These are phyloP conservation scores for Suillus weaverae DNA, from an alignment of 768 basidiomycete species.

Conservation along the genomic window DNA sequence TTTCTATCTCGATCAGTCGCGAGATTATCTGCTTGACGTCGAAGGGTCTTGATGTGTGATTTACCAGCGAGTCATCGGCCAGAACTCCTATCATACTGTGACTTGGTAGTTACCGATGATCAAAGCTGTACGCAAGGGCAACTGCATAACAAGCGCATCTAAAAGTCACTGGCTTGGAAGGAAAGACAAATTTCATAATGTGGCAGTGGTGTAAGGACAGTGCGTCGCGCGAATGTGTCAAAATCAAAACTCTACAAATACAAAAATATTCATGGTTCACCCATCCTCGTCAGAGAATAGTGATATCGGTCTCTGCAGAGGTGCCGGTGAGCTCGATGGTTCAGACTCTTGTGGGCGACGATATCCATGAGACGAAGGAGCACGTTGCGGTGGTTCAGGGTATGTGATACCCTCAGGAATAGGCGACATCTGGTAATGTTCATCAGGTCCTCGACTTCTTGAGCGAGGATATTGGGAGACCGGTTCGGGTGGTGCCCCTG, in stretches of 20 bases:
- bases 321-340: constrained; percentile 26
- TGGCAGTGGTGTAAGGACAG: background rate
- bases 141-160: background rate
- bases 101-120: background rate
- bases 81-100: background rate
- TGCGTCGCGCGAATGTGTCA: background rate
- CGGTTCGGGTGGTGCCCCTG: background rate
- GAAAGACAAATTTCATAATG: background rate
- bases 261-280: background rate
- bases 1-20: background rate
- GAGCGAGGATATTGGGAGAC: constrained; percentile 5
- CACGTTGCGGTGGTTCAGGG: constrained; percentile 26
- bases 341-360: constrained; percentile 13
- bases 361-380: constrained; percentile 24
- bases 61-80: background rate
- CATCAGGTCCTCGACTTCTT: constrained; percentile 1
- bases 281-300: constrained; percentile 20
- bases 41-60: background rate
- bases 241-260: background rate
- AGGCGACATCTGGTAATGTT: constrained; percentile 27
- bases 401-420: constrained; percentile 28
- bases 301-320: constrained; percentile 31
- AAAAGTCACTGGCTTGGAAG: background rate
- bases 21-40: background rate
- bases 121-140: background rate